A percentile compares a stretch with the other conserved stretches of the same genome.
These are phyloP conservation scores for Cutaneotrichosporon cyanovorans DNA, from an alignment of 1,284 basidiomycete genomes.

Conservation along the genomic window DNA sequence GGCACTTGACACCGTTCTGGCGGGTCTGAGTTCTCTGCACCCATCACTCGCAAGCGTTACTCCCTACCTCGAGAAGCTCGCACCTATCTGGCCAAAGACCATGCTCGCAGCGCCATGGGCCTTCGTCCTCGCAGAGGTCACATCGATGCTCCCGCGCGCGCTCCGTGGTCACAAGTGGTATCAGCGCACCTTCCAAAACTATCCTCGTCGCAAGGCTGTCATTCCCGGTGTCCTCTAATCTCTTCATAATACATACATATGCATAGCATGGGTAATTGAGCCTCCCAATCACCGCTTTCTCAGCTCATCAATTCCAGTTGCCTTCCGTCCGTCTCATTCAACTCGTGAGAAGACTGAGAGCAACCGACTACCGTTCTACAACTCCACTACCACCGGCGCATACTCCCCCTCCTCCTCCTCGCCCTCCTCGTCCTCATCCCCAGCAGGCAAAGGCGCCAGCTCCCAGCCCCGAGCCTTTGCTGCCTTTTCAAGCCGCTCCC, in stretches of 20 bases:
- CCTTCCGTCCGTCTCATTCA: no score
- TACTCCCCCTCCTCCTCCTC: slow-evolving; percentile 45
- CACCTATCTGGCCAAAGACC: slow-evolving; percentile 18
- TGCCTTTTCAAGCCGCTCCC: slow-evolving; percentile 13
- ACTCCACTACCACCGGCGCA: slow-evolving; percentile 42
- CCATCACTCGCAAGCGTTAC: neutral
- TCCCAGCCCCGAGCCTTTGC: slow-evolving; percentile 27
- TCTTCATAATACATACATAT: neutral
- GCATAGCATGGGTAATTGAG: neutral
- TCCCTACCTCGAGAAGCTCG: neutral
- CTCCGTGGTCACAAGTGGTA: slow-evolving; percentile 77
- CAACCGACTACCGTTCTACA: no score
- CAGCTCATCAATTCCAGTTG: no score
- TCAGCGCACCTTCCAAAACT: slow-evolving; percentile 58
- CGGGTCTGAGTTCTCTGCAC: neutral
- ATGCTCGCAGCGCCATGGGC: slow-evolving; percentile 61
- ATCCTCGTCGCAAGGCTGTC: slow-evolving; percentile 59
- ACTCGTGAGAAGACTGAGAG: no score
- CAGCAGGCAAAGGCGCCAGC: slow-evolving; percentile 16
- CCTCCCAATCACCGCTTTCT: no score
- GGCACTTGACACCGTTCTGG: neutral
- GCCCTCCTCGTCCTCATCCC: slow-evolving; percentile 22
- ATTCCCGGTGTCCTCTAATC: slow-evolving; percentile 48
- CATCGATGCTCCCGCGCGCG: slow-evolving; percentile 70
- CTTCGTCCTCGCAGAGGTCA: slow-evolving; percentile 64